These are phyloP conservation scores for Flaveria trinervia DNA, from an alignment of 129 eudicot species.

Conservation along the genomic window DNA sequence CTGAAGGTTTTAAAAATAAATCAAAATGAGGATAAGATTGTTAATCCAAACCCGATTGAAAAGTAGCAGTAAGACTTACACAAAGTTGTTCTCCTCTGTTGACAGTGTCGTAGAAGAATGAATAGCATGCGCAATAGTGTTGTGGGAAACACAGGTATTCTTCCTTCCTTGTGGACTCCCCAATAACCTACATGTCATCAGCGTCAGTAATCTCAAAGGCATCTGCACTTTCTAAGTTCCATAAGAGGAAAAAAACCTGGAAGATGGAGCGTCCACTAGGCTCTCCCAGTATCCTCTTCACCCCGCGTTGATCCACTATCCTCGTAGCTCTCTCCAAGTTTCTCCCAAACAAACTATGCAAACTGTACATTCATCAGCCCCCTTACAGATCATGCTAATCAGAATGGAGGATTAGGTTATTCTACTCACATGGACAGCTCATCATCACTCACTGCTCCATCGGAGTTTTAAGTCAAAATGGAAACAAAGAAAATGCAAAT, in stretches of 20 bases:
- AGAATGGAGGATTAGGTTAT: slow-evolving; percentile 28
- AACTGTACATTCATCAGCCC: slow-evolving; percentile 21
- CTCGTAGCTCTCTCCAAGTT: slow-evolving; percentile 83
- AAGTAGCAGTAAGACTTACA: slow-evolving; percentile 36
- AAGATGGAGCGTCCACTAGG: slow-evolving; percentile 73
- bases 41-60: not conserved
- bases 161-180: slow-evolving; percentile 82
- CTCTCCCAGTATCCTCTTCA: slow-evolving; percentile 66
- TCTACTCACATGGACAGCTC: slow-evolving; percentile 70
- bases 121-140: slow-evolving; percentile 83
- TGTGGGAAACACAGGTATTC: slow-evolving; percentile 79
- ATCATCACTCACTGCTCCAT: slow-evolving; percentile 55
- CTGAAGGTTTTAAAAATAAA: slow-evolving; percentile 22
- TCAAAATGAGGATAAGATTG: not conserved
- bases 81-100: slow-evolving; percentile 86
- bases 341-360: slow-evolving; percentile 68
- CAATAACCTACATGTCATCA: slow-evolving; percentile 43
- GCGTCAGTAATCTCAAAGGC: too few relatives aligned
- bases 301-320: slow-evolving; percentile 80
- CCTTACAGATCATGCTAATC: not conserved
- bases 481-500: not conserved
- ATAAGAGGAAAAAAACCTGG: slow-evolving; percentile 47
- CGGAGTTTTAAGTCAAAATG: not conserved
- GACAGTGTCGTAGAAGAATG: slow-evolving; percentile 75
- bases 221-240: too few relatives aligned